Evolutionary conservation across 2,329 filamentous ascomycete species (phyloP).

Genomic region (Beauveria bassiana): DNA sequence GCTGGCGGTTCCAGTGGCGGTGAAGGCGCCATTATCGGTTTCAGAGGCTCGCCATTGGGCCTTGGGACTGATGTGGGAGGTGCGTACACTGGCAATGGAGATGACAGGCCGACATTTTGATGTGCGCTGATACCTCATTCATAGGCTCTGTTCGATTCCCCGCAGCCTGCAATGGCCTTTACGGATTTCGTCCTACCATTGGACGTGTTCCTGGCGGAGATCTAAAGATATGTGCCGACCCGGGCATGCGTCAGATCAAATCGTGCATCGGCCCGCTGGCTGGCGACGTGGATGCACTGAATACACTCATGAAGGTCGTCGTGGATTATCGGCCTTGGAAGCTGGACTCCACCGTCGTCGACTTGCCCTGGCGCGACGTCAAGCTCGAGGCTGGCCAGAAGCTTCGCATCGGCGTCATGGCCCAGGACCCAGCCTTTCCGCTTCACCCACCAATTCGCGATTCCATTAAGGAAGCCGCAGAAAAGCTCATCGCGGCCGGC

Average conservation of each 20-base stretch:
- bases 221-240: not conserved
- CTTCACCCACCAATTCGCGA: slow-evolving; percentile 43
- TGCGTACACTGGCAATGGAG: not conserved
- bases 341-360: slow-evolving; percentile 33
- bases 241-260: slow-evolving; percentile 21
- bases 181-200: slow-evolving; percentile 46
- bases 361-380: slow-evolving; percentile 37
- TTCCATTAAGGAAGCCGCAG: slow-evolving; percentile 32
- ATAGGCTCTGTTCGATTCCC: slow-evolving; percentile 43
- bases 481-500: slow-evolving; percentile 32
- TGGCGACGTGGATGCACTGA: slow-evolving; percentile 30
- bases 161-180: slow-evolving; percentile 48
- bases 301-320: slow-evolving; percentile 33
- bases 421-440: slow-evolving; percentile 38
- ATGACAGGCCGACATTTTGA: not conserved
- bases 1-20: slow-evolving; percentile 56
- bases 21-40: slow-evolving; percentile 50
- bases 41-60: slow-evolving; percentile 47
- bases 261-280: slow-evolving; percentile 36
- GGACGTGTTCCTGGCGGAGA: slow-evolving; percentile 42
- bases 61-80: slow-evolving; percentile 49
- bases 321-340: slow-evolving; percentile 33
- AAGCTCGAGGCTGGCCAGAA: slow-evolving; percentile 12
- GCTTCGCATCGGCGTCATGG: slow-evolving; percentile 40
- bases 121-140: not conserved